Conservation (phyloP, 1,139 yeast species). For the Scheffersomyces titani region DNA sequence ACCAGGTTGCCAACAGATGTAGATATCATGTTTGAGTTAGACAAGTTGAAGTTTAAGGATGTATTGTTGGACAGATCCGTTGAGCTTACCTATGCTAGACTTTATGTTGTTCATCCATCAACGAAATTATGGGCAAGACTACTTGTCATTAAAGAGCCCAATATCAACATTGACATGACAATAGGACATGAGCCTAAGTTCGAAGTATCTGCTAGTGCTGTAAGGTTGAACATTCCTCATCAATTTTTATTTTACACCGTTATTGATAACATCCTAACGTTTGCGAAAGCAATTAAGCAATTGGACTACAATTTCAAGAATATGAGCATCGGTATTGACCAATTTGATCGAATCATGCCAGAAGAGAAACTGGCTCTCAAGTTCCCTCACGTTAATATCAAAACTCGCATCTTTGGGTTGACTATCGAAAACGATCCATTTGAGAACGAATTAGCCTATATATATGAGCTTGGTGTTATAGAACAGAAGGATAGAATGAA, state of each 20-base stretch:
- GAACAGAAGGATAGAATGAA: conserved; percentile 38
- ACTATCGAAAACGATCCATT: conserved; percentile 45
- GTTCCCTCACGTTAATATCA: conserved; percentile 34
- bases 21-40: conserved; percentile 53
- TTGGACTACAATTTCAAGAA: conserved; percentile 51
- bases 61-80: conserved; percentile 29
- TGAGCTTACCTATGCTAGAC: conserved; percentile 38
- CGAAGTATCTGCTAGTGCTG: conserved; percentile 26
- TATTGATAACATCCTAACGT: conserved; percentile 63
- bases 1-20: conserved; percentile 52
- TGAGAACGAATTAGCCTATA: conserved; percentile 40
- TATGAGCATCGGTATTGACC: conserved; percentile 36
- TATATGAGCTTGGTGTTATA: conserved; percentile 38
- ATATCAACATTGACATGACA: conserved; percentile 18
- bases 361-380: conserved; percentile 27
- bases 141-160: conserved; percentile 41
- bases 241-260: conserved; percentile 66
- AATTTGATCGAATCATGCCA: conserved; percentile 39
- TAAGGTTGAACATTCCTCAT: conserved; percentile 53
- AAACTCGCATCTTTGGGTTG: conserved; percentile 34
- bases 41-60: conserved; percentile 32
- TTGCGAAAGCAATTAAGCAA: conserved; percentile 61
- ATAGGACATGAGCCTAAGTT: conserved; percentile 15
- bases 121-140: conserved; percentile 49
- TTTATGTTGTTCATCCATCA: conserved; percentile 58